Base-by-base conservation (phyloP, 768 basidiomycete genomes). In the Boletus vermiculosoides region DNA sequence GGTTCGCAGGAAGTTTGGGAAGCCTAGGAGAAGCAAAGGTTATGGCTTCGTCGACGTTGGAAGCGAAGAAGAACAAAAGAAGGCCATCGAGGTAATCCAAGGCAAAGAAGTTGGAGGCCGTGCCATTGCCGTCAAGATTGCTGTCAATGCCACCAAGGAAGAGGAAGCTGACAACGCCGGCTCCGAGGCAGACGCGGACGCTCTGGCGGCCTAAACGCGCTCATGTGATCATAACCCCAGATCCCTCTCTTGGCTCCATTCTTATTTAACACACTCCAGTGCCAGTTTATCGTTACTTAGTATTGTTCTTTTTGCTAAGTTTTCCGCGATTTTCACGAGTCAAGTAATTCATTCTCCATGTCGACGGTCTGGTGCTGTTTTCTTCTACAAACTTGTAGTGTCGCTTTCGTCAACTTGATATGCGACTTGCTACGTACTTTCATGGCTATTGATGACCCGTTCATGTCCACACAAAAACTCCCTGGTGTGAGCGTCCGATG, bases 21-120 rank as follows among this genome's bases (percentile, higher is more conserved):
- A 84, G 42, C 88, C 88, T 68, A 83, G 88, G 72, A 90, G 85
- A 74, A 92, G 90, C 82, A 96, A 96, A 76, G 96, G 96, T 55
- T 98, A 95, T 73, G 96, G 94, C 51, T 99, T 99, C 69, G 96
- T 99, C 69, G 95, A 98, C 65, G 92, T 97, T 60, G 92, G 90
- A 59, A 78, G 78, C 63, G 88, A 94, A 74, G 90, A 85, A 65
- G 86, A 94, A 74, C 96, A 99, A 78, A 73, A 87, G 72, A 93
- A 94, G 78, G 96, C 94, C 52, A 88, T 99, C 60, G 85, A 84
- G 55, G 84, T 84, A 62, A 82, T 94, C 60, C 82, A 94, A 65
- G 94, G 92, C 71, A 92, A 92, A 73, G 88, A 96, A 60, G 77
- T 99, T 55, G 86, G 84, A 45, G 94, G 92, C 50, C 82, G 96